Evolutionary conservation across 805 yeast species (phyloP).

Genomic region (Ogataea siamensis): DNA sequence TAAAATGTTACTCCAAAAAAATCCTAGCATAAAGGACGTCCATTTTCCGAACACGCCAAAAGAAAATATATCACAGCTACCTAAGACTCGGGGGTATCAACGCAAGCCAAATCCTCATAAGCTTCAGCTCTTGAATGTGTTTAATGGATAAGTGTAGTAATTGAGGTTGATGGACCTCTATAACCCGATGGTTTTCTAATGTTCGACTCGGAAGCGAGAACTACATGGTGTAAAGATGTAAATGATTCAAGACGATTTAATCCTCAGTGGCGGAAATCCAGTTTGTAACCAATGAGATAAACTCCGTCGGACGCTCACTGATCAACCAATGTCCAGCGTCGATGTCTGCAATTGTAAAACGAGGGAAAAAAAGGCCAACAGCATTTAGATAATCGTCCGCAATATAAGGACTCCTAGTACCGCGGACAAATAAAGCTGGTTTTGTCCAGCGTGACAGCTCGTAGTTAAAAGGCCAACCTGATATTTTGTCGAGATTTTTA

Average conservation of each 20-base stretch:
- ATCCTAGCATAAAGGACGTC: too few relatives aligned
- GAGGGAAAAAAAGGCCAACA: constrained; percentile 77
- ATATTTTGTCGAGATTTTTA: constrained; percentile 60
- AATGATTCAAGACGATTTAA: too few relatives aligned
- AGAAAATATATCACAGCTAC: too few relatives aligned
- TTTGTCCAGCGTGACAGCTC: constrained; percentile 55
- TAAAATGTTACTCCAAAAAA: neutral
- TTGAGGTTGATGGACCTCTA: neutral
- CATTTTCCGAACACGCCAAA: too few relatives aligned
- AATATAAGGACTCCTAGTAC: constrained; percentile 70
- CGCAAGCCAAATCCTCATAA: too few relatives aligned
- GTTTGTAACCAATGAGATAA: constrained; percentile 57
- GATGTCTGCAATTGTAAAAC: constrained; percentile 68
- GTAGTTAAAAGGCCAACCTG: constrained; percentile 74
- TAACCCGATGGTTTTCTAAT: neutral
- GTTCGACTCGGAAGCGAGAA: constrained; percentile 12
- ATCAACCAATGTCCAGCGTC: constrained; percentile 94
- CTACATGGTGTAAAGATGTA: constrained; percentile 8
- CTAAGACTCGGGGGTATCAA: too few relatives aligned
- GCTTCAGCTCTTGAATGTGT: too few relatives aligned
- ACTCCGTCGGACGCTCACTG: constrained; percentile 79
- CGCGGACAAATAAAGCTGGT: constrained; percentile 78
- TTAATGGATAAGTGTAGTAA: too few relatives aligned
- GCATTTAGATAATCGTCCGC: constrained; percentile 77
- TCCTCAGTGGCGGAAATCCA: constrained; percentile 50